phyloP scores from a whole-genome alignment of 179 eudicot species.

The Sideroxylon spinosum region DNA sequence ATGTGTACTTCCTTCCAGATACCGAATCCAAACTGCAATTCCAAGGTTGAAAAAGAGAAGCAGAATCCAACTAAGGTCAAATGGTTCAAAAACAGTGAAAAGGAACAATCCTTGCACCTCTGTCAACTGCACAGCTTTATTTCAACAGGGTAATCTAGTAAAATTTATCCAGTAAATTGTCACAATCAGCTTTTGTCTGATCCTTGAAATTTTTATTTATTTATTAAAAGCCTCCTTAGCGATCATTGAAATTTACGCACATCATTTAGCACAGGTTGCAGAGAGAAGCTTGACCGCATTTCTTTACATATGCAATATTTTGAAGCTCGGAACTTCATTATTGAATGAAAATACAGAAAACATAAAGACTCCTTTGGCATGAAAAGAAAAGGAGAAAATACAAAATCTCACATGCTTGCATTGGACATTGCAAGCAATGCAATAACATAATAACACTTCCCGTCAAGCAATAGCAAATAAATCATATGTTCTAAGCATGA shows the following conservation, averaged over 20 bases:
- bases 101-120: background rate
- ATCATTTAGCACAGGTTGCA: background rate
- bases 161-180: background rate
- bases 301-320: background rate
- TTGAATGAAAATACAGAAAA: background rate
- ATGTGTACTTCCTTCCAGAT: background rate
- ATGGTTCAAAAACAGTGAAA: background rate
- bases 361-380: background rate
- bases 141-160: background rate
- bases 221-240: too few relatives aligned
- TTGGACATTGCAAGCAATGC: background rate
- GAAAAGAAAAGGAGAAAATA: background rate
- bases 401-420: background rate
- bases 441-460: too few relatives aligned
- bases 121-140: background rate
- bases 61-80: conserved; percentile 1
- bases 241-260: background rate
- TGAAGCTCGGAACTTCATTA: background rate
- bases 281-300: background rate
- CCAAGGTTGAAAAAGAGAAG: background rate
- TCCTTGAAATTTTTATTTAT: too few relatives aligned
- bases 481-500: too few relatives aligned
- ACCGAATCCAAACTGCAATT: background rate
- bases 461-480: too few relatives aligned
- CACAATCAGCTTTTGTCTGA: background rate